A percentile compares a stretch with the other conserved stretches of the same genome.
phyloP scores from a whole-genome alignment of 768 basidiomycete species.

The Phlegmacium glaucopus region DNA sequence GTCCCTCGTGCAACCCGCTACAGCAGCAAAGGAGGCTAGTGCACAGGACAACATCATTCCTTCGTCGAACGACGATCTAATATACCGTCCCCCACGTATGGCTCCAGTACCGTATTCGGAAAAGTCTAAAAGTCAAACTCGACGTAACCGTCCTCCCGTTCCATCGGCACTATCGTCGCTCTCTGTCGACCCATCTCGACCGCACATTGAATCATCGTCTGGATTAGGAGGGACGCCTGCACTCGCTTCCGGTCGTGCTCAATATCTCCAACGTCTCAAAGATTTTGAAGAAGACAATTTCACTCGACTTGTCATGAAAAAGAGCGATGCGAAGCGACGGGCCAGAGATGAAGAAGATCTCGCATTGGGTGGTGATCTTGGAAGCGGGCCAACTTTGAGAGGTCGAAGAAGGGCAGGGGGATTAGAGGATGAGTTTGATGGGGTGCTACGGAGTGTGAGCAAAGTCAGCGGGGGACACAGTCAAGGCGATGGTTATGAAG shows the following conservation, averaged over 20 bases:
- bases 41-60: conserved; percentile 7
- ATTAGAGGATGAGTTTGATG: conserved; percentile 81
- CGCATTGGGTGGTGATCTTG: conserved; percentile 72
- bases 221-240: conserved; percentile 65
- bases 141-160: conserved; percentile 49
- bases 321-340: conserved; percentile 74
- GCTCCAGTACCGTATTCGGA: conserved; percentile 84
- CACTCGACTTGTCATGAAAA: conserved; percentile 85
- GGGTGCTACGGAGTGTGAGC: conserved; percentile 65
- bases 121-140: conserved; percentile 42
- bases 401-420: conserved; percentile 64
- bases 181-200: conserved; percentile 65
- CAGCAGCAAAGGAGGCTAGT: conserved; percentile 29
- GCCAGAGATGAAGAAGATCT: conserved; percentile 82
- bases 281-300: conserved; percentile 97
- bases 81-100: conserved; percentile 84
- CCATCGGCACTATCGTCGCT: conserved; percentile 66
- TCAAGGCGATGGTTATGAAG: conserved; percentile 76
- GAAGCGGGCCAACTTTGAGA: conserved; percentile 40
- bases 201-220: conserved; percentile 67
- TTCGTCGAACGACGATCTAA: conserved; percentile 33
- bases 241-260: conserved; percentile 62
- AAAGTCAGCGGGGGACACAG: conserved; percentile 37
- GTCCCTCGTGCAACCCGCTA: conserved; percentile 52
- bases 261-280: conserved; percentile 74